Base-by-base conservation (phyloP, 2,329 filamentous ascomycete species). In the Rhytidhysteron rufulum region DNA sequence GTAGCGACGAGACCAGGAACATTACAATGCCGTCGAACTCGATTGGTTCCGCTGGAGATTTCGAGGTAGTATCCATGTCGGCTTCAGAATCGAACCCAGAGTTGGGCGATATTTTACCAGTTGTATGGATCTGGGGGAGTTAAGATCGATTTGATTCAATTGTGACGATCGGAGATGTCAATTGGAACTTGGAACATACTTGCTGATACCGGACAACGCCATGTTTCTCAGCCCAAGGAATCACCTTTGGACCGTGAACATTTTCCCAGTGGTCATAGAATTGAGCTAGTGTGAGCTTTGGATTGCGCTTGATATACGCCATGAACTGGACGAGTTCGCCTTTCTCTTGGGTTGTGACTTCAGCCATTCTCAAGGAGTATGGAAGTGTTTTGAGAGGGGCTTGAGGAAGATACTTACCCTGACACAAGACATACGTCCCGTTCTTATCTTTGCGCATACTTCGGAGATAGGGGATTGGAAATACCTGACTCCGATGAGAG, bases 241-340 rank as follows among this genome's bases (percentile, higher is more conserved):
- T 50, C 11, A 64, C 59, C 22, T 65, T 59, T 4, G 54, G 53
- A 4, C 50, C 60, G 41, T 66, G 61, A 5, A 59, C 44, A 10
- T 58, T 47, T 38, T 60, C 41, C 62, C 62, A 66, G 46, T 63
- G 60, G 33, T 57, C 42, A 53, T 63, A 63, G 49, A 66, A 64
- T 35, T 62, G 45, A 9, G 49, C 57, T 16, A 40, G 53, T 5
- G 54, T 58, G 17, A 63, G 41, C 27, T 48, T 43, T n/a, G 49
- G 55, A 18, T 57, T 54, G 15, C 60, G 55, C 34, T 50, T 54
- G 37, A 61, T 53, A 44, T 51, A 52, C 8, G 39, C 45, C 15
- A 54, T 9, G 29, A 55, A 43, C 21, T 55, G 45, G 11, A 51
- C n/a, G n/a, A n/a, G n/a, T n/a, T n/a, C n/a, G n/a, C n/a, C n/a